Conservation (phyloP, 164 flowering plant species). For the Amborella trichopoda region DNA sequence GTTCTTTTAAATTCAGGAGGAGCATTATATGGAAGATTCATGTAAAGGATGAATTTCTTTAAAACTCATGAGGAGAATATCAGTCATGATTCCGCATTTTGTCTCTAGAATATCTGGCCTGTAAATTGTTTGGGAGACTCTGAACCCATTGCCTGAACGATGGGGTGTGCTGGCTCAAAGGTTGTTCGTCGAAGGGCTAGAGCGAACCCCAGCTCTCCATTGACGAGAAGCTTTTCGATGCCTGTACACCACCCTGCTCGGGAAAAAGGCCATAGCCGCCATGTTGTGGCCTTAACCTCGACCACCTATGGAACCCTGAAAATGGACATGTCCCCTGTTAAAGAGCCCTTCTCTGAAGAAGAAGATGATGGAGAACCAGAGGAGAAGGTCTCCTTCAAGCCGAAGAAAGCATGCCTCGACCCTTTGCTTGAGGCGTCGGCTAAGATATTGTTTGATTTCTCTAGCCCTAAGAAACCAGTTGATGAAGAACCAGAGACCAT, state of each 20-base stretch:
- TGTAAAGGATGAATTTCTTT: too few species aligned
- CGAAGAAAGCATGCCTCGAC: background rate
- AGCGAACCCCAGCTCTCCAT: constrained; percentile 19
- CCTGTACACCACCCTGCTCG: constrained; percentile 26
- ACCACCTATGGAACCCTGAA: constrained; percentile 8
- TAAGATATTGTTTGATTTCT: constrained; percentile 15
- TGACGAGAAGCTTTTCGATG: constrained; percentile 36
- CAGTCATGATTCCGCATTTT: too few species aligned
- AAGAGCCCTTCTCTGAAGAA: background rate
- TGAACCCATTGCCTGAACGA: too few species aligned
- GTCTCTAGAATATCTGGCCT: too few species aligned
- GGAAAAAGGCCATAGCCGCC: constrained; percentile 28
- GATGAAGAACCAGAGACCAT: constrained; percentile 89
- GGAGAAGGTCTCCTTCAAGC: background rate
- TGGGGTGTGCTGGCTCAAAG: constrained; percentile 75
- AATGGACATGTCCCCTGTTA: background rate
- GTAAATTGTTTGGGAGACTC: too few species aligned
- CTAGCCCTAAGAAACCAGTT: constrained; percentile 52
- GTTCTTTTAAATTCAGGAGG: too few species aligned
- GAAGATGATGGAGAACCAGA: background rate
- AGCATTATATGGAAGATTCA: too few species aligned
- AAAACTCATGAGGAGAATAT: too few species aligned
- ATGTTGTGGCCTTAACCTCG: constrained; percentile 55
- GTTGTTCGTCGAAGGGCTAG: constrained; percentile 30
- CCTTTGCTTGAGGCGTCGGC: background rate